These are phyloP conservation scores for Lumnitzera racemosa DNA, from an alignment of 345 rosid species.

Conservation along the genomic window DNA sequence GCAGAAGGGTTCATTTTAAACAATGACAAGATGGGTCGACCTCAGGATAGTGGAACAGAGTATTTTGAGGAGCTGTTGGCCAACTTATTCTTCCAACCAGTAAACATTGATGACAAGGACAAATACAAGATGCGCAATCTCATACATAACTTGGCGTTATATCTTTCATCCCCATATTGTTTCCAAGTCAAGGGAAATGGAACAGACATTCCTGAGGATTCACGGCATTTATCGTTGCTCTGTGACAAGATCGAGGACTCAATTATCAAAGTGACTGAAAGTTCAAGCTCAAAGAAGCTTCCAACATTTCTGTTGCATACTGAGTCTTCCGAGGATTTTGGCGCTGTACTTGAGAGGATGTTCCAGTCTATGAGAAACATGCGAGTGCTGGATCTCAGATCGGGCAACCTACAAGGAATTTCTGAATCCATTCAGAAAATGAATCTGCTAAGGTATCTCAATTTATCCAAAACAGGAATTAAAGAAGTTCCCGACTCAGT, in stretches of 20 bases:
- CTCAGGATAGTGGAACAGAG: slow-evolving; percentile 12
- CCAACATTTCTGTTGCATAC: slow-evolving; percentile 8
- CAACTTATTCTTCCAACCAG: slow-evolving; percentile 10
- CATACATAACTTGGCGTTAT: slow-evolving; percentile 14
- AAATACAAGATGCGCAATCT: slow-evolving; percentile 14
- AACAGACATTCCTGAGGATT: background rate
- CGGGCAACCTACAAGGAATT: slow-evolving; percentile 1
- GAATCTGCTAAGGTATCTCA: slow-evolving; percentile 13
- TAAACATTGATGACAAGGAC: background rate
- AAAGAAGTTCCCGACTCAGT: slow-evolving; percentile 12
- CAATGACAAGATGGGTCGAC: background rate
- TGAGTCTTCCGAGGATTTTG: background rate
- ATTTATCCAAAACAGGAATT: slow-evolving; percentile 12
- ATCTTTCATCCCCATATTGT: slow-evolving; percentile 6
- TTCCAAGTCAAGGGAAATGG: slow-evolving; percentile 9
- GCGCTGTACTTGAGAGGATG: slow-evolving; percentile 5
- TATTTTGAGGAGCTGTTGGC: slow-evolving; percentile 13
- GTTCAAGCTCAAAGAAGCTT: background rate
- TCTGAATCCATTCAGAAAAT: slow-evolving; percentile 7
- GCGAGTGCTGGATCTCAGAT: slow-evolving; percentile 15
- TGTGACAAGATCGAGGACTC: no score
- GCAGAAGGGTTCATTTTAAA: slow-evolving; percentile 16
- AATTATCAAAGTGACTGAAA: no score
- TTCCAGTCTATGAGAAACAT: slow-evolving; percentile 4
- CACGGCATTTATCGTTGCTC: background rate